phyloP scores from a whole-genome alignment of 257 asterid species.

The Verbascum thapsus region DNA sequence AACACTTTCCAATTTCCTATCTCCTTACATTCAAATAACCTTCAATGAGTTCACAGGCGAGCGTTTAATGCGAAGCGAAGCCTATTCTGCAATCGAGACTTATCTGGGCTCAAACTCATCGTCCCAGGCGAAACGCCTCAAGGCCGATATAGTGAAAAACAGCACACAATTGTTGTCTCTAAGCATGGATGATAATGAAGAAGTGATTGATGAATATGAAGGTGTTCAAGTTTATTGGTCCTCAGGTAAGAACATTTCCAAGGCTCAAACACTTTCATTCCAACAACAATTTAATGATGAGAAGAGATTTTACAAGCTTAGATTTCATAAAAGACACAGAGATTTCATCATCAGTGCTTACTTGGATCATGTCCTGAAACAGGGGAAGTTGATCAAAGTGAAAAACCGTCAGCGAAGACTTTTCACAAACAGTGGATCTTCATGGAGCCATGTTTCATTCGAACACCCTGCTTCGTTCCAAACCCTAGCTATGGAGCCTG shows the following conservation, averaged over 20 bases:
- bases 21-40: conserved; percentile 42
- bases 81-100: conserved; percentile 36
- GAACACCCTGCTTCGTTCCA: conserved; percentile 41
- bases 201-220: conserved; percentile 25
- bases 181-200: conserved; percentile 44
- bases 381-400: conserved; percentile 30
- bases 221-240: conserved; percentile 41
- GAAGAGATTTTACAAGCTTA: conserved; percentile 34
- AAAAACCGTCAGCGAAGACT: conserved; percentile 36
- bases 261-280: too few relatives aligned
- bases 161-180: conserved; percentile 30
- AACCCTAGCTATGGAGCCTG: conserved; percentile 38
- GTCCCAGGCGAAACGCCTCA: conserved; percentile 38
- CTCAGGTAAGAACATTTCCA: conserved; percentile 34
- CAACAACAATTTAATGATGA: conserved; percentile 34
- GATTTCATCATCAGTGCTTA: conserved; percentile 23
- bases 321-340: conserved; percentile 29
- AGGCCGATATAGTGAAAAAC: conserved; percentile 35
- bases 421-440: conserved; percentile 34
- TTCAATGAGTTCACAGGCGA: conserved; percentile 49
- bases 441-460: conserved; percentile 39
- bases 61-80: conserved; percentile 39
- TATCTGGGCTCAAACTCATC: conserved; percentile 44
- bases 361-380: conserved; percentile 30
- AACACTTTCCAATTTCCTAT: conserved; percentile 25